Percentiles rank a stretch among this genome's conserved stretches.
phyloP scores from a whole-genome alignment of 805 yeast species.

The Metschnikowia kunwiensis region DNA sequence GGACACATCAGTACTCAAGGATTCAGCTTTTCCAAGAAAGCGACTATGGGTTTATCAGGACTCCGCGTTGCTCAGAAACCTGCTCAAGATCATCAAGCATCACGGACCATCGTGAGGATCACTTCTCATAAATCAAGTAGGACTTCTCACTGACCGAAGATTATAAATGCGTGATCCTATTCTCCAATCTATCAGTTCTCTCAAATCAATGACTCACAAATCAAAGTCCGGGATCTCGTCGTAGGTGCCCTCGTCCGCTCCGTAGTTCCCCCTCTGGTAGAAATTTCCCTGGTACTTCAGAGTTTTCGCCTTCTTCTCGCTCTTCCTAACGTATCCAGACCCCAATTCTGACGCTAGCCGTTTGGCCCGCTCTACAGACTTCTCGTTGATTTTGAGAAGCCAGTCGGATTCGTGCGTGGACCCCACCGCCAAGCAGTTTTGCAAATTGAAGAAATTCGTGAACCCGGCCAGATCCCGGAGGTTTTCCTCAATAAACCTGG shows the following conservation, averaged over 20 bases:
- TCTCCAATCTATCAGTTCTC: too few relatives aligned
- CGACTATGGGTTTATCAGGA: too few relatives aligned
- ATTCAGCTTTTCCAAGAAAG: too few relatives aligned
- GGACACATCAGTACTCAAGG: too few relatives aligned
- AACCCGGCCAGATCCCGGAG: slow-evolving; percentile 17
- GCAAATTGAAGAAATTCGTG: slow-evolving; percentile 33
- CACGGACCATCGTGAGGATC: too few relatives aligned
- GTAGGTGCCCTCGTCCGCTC: slow-evolving; percentile 25
- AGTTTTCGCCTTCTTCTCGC: slow-evolving; percentile 18
- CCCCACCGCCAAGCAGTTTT: slow-evolving; percentile 26
- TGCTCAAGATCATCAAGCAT: too few relatives aligned
- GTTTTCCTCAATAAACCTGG: slow-evolving; percentile 14
- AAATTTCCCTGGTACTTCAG: background rate
- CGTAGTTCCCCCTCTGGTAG: slow-evolving; percentile 21
- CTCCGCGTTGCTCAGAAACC: too few relatives aligned
- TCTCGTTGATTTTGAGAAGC: slow-evolving; percentile 18
- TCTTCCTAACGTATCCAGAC: slow-evolving; percentile 22
- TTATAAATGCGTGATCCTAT: too few relatives aligned
- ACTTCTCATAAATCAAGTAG: too few relatives aligned
- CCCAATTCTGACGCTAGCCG: slow-evolving; percentile 25
- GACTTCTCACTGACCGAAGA: too few relatives aligned
- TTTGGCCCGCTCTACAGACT: slow-evolving; percentile 15
- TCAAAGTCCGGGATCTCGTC: slow-evolving; percentile 27
- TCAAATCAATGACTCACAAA: too few relatives aligned
- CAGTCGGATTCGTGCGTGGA: slow-evolving; percentile 15